phyloP scores from a whole-genome alignment of 2,329 filamentous ascomycete genomes.

The Xylariaceae sp. region DNA sequence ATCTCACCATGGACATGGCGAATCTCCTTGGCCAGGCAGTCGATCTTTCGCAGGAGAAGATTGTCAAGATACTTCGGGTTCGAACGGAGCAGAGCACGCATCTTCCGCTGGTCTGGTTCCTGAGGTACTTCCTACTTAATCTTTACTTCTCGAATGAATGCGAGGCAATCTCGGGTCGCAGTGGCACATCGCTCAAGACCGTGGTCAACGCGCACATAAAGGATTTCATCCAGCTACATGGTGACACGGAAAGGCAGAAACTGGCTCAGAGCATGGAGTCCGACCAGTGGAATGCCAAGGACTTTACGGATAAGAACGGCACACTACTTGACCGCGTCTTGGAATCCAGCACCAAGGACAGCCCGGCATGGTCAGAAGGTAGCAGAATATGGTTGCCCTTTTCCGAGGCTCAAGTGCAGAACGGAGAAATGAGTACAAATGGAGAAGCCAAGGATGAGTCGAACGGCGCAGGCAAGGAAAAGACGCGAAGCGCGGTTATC shows the following conservation, averaged over 20 bases:
- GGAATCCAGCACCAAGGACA: constrained; percentile 63
- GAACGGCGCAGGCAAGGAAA: constrained; percentile 51
- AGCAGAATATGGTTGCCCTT: constrained; percentile 50
- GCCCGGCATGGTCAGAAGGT: constrained; percentile 56
- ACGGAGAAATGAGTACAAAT: constrained; percentile 19
- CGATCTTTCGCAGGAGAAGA: constrained; percentile 71
- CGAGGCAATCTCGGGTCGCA: constrained; percentile 73
- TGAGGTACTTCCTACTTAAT: constrained; percentile 77
- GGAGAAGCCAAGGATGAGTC: constrained; percentile 31
- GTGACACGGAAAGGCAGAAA: constrained; percentile 64
- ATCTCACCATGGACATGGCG: constrained; percentile 67
- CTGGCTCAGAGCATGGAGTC: constrained; percentile 71
- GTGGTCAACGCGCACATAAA: constrained; percentile 77
- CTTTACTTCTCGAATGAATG: constrained; percentile 80
- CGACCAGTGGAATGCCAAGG: constrained; percentile 71
- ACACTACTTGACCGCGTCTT: constrained; percentile 57
- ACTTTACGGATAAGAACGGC: constrained; percentile 59
- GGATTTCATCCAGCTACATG: constrained; percentile 66
- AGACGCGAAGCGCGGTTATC: constrained; percentile 64
- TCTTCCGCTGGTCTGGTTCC: constrained; percentile 60
- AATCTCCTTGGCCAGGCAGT: constrained; percentile 74
- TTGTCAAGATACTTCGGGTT: constrained; percentile 68
- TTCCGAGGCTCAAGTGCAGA: constrained; percentile 28
- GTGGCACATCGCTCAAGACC: constrained; percentile 67
- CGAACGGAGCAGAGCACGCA: constrained; percentile 65